These are phyloP conservation scores for Aegilops bicornis DNA, from an alignment of 176 grass and related monocot species.

Conservation along the genomic window DNA sequence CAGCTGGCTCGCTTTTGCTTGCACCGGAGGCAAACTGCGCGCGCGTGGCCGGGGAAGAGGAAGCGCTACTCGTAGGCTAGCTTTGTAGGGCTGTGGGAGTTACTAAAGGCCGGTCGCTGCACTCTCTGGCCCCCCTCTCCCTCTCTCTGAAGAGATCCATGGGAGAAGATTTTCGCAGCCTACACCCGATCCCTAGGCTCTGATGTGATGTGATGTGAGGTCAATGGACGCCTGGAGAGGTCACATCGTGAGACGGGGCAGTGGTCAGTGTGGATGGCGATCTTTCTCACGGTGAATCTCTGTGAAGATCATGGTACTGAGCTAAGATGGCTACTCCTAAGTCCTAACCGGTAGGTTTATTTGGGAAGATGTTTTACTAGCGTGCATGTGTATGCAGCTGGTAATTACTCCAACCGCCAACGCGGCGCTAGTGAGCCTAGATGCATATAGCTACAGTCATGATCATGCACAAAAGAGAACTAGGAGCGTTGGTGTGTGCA, in stretches of 20 bases:
- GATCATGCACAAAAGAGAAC: not conserved
- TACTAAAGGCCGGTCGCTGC: not conserved
- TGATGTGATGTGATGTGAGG: not conserved
- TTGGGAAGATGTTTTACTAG: not conserved
- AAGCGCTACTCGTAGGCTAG: not conserved
- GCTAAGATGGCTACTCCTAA: not conserved
- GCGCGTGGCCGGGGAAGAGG: conserved; percentile 1
- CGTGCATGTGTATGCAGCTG: not conserved
- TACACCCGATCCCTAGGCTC: not conserved
- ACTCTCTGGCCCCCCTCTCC: not conserved
- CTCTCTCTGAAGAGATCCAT: not conserved
- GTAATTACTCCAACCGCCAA: not conserved
- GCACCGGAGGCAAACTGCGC: conserved; percentile 21
- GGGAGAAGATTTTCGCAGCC: not conserved
- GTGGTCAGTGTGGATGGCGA: conserved; percentile 30
- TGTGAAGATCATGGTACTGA: conserved; percentile 18
- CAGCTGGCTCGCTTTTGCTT: conserved; percentile 18
- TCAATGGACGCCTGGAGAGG: conserved; percentile 39
- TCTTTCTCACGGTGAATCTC: conserved; percentile 20
- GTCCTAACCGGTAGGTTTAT: not conserved
- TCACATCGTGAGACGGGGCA: conserved; percentile 34
- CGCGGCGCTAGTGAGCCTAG: not conserved
- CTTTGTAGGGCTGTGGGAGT: not conserved
- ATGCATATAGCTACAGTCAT: too few species aligned
- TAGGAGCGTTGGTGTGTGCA: not conserved